phyloP scores from a whole-genome alignment of 148 eudicot genomes.

The Vaccinium macrocarpon region DNA sequence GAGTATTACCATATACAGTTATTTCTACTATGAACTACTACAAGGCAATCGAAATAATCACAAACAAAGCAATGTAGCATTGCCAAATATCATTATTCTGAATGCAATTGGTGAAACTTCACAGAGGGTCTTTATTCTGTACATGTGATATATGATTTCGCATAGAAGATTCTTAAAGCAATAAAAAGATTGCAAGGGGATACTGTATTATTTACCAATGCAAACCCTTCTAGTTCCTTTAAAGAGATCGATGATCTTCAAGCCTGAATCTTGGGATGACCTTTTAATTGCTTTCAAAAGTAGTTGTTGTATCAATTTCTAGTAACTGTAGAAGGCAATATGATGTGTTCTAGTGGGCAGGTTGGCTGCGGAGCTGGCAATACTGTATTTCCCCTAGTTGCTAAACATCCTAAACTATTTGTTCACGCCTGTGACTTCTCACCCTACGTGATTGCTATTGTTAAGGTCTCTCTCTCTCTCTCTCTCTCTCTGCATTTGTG shows the following conservation, averaged over 20 bases:
- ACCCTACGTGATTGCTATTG: constrained; percentile 31
- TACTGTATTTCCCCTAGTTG: constrained; percentile 40
- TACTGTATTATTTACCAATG: not conserved
- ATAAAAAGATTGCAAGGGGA: not conserved
- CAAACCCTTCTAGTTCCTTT: not conserved
- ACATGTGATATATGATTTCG: not conserved
- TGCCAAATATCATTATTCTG: not conserved
- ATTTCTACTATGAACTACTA: not conserved
- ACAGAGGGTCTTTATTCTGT: too few relatives aligned
- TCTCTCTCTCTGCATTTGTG: not conserved
- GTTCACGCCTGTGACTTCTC: constrained; percentile 54
- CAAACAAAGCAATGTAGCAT: not conserved
- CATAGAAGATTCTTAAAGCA: not conserved
- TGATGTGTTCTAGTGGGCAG: constrained; percentile 18
- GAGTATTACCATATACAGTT: not conserved
- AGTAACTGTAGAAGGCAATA: not conserved
- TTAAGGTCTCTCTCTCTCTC: constrained; percentile 8
- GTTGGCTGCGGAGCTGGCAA: constrained; percentile 58
- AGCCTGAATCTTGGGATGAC: not conserved
- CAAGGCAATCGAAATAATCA: not conserved
- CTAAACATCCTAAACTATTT: constrained; percentile 37
- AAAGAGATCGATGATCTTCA: too few relatives aligned
- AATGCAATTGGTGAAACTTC: not conserved
- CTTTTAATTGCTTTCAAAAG: not conserved
- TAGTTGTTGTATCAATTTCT: not conserved